Conservation (phyloP, 192 early-diverging fungal genomes). For the Coemansia sp. region DNA sequence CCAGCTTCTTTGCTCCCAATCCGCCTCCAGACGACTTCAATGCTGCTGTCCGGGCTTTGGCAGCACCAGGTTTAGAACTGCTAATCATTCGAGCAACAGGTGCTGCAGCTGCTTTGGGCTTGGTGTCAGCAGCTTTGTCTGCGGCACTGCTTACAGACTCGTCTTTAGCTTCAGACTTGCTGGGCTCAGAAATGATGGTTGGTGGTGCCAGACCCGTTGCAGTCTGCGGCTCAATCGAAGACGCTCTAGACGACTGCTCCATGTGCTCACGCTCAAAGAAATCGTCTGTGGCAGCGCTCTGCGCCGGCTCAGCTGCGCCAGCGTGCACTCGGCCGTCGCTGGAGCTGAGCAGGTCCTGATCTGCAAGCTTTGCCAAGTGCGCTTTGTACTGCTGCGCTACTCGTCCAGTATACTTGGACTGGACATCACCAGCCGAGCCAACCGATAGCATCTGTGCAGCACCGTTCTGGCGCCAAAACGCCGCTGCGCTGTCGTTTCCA, state of each 20-base stretch:
- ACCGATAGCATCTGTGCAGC: slow-evolving; percentile 33
- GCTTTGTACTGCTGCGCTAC: slow-evolving; percentile 81
- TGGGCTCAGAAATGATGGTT: slow-evolving; percentile 12
- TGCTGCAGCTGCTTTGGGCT: slow-evolving; percentile 9
- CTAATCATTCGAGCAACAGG: slow-evolving; percentile 36
- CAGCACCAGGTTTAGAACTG: slow-evolving; percentile 5
- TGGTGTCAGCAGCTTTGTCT: background rate
- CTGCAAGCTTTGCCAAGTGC: slow-evolving; percentile 62
- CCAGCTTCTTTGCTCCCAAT: slow-evolving; percentile 44
- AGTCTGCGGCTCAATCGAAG: slow-evolving; percentile 1
- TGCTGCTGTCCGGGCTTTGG: slow-evolving; percentile 23
- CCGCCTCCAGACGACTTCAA: slow-evolving; percentile 30
- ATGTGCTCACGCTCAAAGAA: slow-evolving; percentile 30
- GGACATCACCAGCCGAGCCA: slow-evolving; percentile 63
- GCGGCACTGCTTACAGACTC: background rate
- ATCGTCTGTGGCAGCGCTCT: slow-evolving; percentile 9
- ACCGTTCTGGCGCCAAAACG: slow-evolving; percentile 80
- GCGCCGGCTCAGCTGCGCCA: slow-evolving; percentile 5
- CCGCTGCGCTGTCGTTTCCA: slow-evolving; percentile 78
- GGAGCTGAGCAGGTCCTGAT: slow-evolving; percentile 59
- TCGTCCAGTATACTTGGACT: slow-evolving; percentile 75
- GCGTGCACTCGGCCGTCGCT: slow-evolving; percentile 35
- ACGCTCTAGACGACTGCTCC: slow-evolving; percentile 8
- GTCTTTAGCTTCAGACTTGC: slow-evolving; percentile 5
- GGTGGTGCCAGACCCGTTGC: slow-evolving; percentile 26